A percentile compares a stretch with the other conserved stretches of the same genome.
Conservation (phyloP, 768 basidiomycete genomes). For the Lentinula detonsa region DNA sequence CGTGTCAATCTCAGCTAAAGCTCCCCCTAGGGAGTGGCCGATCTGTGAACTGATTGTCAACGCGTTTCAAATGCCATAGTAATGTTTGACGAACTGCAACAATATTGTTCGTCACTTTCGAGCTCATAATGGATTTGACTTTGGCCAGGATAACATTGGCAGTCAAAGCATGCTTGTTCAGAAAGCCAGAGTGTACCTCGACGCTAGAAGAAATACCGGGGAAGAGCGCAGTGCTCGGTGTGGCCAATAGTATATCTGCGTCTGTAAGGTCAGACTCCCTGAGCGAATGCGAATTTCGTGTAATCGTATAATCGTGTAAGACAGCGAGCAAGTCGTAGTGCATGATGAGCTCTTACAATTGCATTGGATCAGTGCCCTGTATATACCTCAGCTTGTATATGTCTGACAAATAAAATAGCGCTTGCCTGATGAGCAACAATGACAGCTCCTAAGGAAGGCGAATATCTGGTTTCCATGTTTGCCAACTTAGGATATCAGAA, state of each 20-base stretch:
- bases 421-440: conserved; percentile 36
- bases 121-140: conserved; percentile 22
- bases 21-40: conserved; percentile 29
- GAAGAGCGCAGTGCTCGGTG: conserved; percentile 30
- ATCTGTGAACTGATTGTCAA: conserved; percentile 9
- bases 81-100: conserved; percentile 17
- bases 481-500: too few relatives aligned
- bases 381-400: neutral
- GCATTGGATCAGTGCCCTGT: conserved; percentile 37
- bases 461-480: conserved; percentile 35
- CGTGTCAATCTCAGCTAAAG: conserved; percentile 26
- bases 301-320: neutral
- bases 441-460: conserved; percentile 28
- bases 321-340: neutral
- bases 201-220: conserved; percentile 31
- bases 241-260: conserved; percentile 19
- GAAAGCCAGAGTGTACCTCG: conserved; percentile 35
- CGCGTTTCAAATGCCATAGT: too few relatives aligned
- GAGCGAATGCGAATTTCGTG: neutral
- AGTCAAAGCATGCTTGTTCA: conserved; percentile 26
- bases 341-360: conserved; percentile 23
- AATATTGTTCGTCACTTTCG: conserved; percentile 23
- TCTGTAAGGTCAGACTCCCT: conserved; percentile 36
- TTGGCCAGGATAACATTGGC: conserved; percentile 24
- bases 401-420: neutral